A percentile compares a stretch with the other conserved stretches of the same genome.
These are phyloP conservation scores for Quercus rubra DNA, from an alignment of 306 rosid species.

Conservation along the genomic window DNA sequence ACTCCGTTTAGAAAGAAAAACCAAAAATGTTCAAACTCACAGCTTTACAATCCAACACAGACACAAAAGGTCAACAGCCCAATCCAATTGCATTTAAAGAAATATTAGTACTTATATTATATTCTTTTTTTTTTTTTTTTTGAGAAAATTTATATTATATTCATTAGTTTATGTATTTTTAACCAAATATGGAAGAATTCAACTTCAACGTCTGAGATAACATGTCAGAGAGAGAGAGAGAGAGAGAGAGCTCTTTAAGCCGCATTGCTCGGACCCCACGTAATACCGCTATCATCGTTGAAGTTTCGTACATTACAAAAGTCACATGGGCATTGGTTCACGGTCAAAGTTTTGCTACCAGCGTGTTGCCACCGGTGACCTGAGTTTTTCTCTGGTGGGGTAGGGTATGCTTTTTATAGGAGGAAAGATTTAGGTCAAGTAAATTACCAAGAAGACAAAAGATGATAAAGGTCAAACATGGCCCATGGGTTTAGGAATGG, in stretches of 20 bases:
- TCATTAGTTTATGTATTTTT: background rate
- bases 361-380: constrained; percentile 32
- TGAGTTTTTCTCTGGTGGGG: constrained; percentile 13
- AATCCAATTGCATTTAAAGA: constrained; percentile 29
- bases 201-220: constrained; percentile 60
- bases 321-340: constrained; percentile 40
- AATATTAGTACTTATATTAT: background rate
- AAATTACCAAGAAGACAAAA: background rate
- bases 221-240: constrained; percentile 1
- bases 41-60: constrained; percentile 18
- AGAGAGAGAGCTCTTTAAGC: constrained; percentile 32
- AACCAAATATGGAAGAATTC: constrained; percentile 50
- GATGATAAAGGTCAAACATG: background rate
- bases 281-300: constrained; percentile 37
- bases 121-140: too few relatives aligned
- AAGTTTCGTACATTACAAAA: constrained; percentile 52
- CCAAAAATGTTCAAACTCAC: constrained; percentile 10
- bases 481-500: background rate
- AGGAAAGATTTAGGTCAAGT: constrained; percentile 15
- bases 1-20: constrained; percentile 31
- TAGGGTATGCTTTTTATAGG: background rate
- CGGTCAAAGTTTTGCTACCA: constrained; percentile 41
- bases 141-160: background rate
- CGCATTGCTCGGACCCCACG: constrained; percentile 52
- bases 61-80: constrained; percentile 36